phyloP scores from a whole-genome alignment of 345 rosid genomes.

The rapeseed (Brassica napus) region DNA sequence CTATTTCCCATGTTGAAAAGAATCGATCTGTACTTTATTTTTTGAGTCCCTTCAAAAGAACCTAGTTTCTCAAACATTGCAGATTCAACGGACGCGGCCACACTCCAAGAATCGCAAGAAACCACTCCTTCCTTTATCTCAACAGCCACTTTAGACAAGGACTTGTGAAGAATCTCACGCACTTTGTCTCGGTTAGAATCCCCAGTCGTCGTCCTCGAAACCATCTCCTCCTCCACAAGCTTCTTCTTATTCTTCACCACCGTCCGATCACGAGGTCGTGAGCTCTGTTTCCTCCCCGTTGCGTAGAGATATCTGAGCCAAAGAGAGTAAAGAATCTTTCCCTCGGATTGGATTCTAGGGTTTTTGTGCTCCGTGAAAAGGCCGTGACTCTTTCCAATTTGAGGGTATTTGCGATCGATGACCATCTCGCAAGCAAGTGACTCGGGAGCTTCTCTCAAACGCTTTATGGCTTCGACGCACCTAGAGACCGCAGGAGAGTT shows the following conservation, averaged over 20 bases:
- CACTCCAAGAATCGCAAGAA: conserved; percentile 9
- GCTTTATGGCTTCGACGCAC: conserved; percentile 5
- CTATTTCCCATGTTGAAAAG: conserved; percentile 28
- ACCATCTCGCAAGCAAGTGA: conserved; percentile 12
- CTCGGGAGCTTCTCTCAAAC: conserved; percentile 11
- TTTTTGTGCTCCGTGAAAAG: conserved; percentile 9
- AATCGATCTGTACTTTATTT: conserved; percentile 21
- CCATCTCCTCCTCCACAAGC: background rate
- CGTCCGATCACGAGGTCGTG: background rate
- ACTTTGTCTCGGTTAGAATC: conserved; percentile 27
- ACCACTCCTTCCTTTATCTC: conserved; percentile 18
- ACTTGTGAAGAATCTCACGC: conserved; percentile 20
- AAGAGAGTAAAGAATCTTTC: background rate
- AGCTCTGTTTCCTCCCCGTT: background rate
- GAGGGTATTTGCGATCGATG: background rate
- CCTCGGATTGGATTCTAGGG: conserved; percentile 11
- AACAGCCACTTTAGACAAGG: conserved; percentile 15
- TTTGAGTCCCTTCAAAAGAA: conserved; percentile 8
- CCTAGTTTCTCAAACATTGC: conserved; percentile 13
- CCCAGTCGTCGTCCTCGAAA: background rate
- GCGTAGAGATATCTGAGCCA: conserved; percentile 17
- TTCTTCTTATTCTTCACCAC: background rate
- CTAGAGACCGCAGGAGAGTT: background rate
- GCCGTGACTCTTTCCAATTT: background rate
- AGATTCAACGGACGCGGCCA: conserved; percentile 18